These are phyloP conservation scores for Arabidopsis arenosa DNA, from an alignment of 345 rosid genomes.

Conservation along the genomic window DNA sequence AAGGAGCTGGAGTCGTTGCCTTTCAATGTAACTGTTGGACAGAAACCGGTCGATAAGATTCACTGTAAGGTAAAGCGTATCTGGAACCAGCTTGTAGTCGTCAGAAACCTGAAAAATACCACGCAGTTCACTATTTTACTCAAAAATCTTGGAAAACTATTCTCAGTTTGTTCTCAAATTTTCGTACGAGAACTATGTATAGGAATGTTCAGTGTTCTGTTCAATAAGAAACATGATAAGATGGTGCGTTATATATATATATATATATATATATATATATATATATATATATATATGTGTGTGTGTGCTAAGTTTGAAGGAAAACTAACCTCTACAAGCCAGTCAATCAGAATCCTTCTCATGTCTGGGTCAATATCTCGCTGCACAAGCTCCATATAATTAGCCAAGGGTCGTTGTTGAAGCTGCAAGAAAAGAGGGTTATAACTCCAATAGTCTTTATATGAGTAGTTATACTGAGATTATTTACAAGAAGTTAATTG, in stretches of 20 bases:
- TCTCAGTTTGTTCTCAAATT: background rate
- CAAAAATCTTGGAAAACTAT: constrained; percentile 14
- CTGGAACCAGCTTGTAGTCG: constrained; percentile 87
- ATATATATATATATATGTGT: background rate
- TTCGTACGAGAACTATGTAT: background rate
- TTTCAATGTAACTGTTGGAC: constrained; percentile 66
- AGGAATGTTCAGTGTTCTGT: background rate
- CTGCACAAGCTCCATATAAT: constrained; percentile 80
- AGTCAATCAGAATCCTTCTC: constrained; percentile 86
- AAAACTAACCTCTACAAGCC: constrained; percentile 90
- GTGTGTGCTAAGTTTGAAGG: constrained; percentile 7
- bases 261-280: background rate
- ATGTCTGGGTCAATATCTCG: constrained; percentile 71
- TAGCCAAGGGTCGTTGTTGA: constrained; percentile 70
- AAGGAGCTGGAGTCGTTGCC: constrained; percentile 88
- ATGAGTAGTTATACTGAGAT: constrained; percentile 4
- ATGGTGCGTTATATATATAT: background rate
- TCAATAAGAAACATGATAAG: constrained; percentile 6
- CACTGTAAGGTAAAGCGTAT: constrained; percentile 90
- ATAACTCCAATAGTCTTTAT: constrained; percentile 10
- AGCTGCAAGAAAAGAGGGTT: constrained; percentile 54
- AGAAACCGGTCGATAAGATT: constrained; percentile 90
- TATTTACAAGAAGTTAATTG: background rate
- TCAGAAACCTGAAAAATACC: constrained; percentile 74
- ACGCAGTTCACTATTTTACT: constrained; percentile 27